Conservation (phyloP, 1,284 basidiomycete genomes). For the Marasmius fiardii region DNA sequence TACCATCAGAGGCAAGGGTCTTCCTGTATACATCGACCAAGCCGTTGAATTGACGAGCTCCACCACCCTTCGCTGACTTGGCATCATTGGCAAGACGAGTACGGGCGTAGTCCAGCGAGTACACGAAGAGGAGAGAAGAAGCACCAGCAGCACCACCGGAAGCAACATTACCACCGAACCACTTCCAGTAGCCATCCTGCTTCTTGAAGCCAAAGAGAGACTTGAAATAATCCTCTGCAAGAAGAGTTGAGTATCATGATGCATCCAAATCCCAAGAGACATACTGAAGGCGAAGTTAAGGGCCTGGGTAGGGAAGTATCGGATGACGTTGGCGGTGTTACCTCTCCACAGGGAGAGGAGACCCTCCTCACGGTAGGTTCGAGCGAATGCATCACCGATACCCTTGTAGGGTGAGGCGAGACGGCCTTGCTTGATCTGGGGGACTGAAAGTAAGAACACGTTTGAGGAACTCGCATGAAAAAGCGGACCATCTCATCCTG, state of each 20-base stretch:
- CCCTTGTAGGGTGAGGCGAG: slow-evolving; percentile 92
- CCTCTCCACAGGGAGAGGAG: slow-evolving; percentile 90
- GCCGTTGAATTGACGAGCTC: slow-evolving; percentile 93
- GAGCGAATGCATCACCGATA: slow-evolving; percentile 82
- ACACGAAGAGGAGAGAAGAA: slow-evolving; percentile 94
- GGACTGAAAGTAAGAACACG: not conserved
- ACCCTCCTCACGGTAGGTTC: slow-evolving; percentile 91
- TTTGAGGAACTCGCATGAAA: not conserved
- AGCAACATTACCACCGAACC: slow-evolving; percentile 91
- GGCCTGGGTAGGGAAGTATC: slow-evolving; percentile 97
- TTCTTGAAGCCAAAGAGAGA: slow-evolving; percentile 92
- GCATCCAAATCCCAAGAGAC: slow-evolving; percentile 25
- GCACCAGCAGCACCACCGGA: slow-evolving; percentile 98
- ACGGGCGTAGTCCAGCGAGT: slow-evolving; percentile 97
- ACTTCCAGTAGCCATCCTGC: slow-evolving; percentile 84
- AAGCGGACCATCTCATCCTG: slow-evolving; percentile 85
- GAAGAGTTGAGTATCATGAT: slow-evolving; percentile 12
- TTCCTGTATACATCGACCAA: slow-evolving; percentile 93
- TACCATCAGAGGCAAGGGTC: slow-evolving; percentile 87
- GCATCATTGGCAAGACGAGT: slow-evolving; percentile 97
- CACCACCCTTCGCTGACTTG: slow-evolving; percentile 90
- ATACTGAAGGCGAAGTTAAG: slow-evolving; percentile 94
- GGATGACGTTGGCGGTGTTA: slow-evolving; percentile 97
- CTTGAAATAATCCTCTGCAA: slow-evolving; percentile 93
- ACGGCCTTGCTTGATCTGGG: slow-evolving; percentile 94